Base-by-base conservation (phyloP, 2,329 filamentous ascomycete species). In the Didymella sp. region DNA sequence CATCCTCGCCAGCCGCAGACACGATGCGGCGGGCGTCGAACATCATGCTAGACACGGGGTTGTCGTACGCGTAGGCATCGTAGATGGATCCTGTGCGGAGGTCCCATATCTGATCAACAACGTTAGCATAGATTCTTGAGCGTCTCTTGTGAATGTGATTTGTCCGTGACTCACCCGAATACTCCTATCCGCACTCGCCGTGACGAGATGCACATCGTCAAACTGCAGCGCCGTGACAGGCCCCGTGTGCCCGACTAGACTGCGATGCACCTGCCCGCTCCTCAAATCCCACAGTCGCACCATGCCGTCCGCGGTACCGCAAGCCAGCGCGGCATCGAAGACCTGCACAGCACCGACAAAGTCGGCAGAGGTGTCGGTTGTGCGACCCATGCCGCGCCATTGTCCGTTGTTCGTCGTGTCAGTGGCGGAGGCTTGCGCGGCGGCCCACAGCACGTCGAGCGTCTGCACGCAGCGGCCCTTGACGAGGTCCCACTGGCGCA, bases 401-500 rank as follows among this genome's bases (percentile, higher is more conserved):
- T 80, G 80, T n/a, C 75, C 73, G n/a, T 71, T 74, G 2, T 85
- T 82, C 47, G 83, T 84, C 52, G 91, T 83, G 24, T 66, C 65
- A 5, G 85, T 88, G 35, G 88, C 86, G 9, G 88, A 90, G 12
- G 92, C 91, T 78, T 97, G 93, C 2, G 95, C 93, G 4, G 95
- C 93, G 9, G 95, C 95, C 95, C 95, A 99, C 75, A 99, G 90
- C 6, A 99, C 94, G 77, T 99, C 95, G 45, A 99, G 82, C 2
- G 95, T 99, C 78, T 99, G 95, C 51, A 99, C 91, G 76, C 95
- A 98, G 45, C 95, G 89, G n/a, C 95, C 95, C 75, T 93, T 97
- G 69, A 94, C 91, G 46, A 99, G 83, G 80, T 99, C 95, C 95
- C 95, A 99, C 76, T 99, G 95, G 41, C 95, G 88, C 52, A 99